Evolutionary conservation across 2,329 filamentous ascomycete species (phyloP), one percentile per base, ranked within the genome.

Genomic region (Claviceps sp.): DNA sequence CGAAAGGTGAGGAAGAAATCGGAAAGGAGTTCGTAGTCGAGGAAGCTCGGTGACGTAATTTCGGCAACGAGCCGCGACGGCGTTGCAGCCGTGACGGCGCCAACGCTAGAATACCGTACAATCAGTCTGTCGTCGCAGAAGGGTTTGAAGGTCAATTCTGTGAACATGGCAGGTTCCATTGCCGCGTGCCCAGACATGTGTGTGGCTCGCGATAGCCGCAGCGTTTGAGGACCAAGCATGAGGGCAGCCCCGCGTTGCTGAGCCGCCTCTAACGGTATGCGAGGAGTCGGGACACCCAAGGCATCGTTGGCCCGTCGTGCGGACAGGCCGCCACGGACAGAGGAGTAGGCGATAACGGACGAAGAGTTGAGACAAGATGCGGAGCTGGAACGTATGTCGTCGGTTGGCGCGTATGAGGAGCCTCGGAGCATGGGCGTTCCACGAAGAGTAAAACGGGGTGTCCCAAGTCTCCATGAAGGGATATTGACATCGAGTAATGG

Each of bases 1-100:
- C 93, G 86, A 63, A 88, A 98, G 0, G 93, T 97, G 22, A 98
- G 78, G 62, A 98, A 98, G 69, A 98, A 98, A 66, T 98, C 93
- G 1, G 93, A 97, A 4, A 98, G 80, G 5, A 98, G 77, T 62
- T 97, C 91, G 65, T 98, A 98, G 66, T 98, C 91, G 62, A 98
- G 81, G 64, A 97, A 96, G 48, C 82, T 89, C 16, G 93, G 88
- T 0, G 93, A 97, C 0, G 93, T 97, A 56, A 98, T 96, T 68
- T 98, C 90, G 13, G 91, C 90, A 48, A 98, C 87, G 40, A 98
- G 81, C 13, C 93, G 84, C 3, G 90, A 84, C 1, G 91, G 89
- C 0, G 89, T 96, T 14, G 93, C 93, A 37, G 93, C 93, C 34
- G 84, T 84, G 20, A 98, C 90, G 43, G 88, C 79, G 48, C 83